Evolutionary conservation across 2,329 filamentous ascomycete genomes (phyloP), one percentile per base, ranked within the genome.

Genomic region (Waltergamsia citrina): DNA sequence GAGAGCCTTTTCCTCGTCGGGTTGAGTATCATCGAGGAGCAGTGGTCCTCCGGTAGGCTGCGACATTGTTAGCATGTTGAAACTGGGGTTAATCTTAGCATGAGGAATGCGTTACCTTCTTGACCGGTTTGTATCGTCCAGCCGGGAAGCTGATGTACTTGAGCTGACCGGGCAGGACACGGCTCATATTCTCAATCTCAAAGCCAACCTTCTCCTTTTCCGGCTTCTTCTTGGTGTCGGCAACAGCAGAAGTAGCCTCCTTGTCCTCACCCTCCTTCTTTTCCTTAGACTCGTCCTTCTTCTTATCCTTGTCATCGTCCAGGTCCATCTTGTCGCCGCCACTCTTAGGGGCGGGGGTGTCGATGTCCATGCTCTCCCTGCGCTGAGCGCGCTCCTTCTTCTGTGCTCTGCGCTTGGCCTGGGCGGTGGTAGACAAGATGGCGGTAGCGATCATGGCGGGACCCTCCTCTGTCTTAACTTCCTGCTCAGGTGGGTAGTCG

Each of bases 131-230:
- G 62, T 95, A 98, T 47, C 93, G 80, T 29, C 85, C 84, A 42
- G 85, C 75, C 32, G 85, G 78, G 69, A 98, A 94, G 58, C 78
- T 94, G 52, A 98, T 85, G 58, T 90, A 95, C 67, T 94, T 94
- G 51, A 96, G 74, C 64, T 98, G 92, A 30, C 78, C 76, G 2
- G 88, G 92, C 31, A 98, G 74, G 23, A 98, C 87, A 48, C 92
- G 77, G 35, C 84, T 93, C 86, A 98, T 93, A 67, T 98, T 98
- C 53, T 92, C 85, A 41, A 98, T 74, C 43, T 95, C 87, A 55
- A 92, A 95, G 46, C 92, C 92, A 38, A 94, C 74, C 74, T 94
- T 96, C 65, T 98, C 92, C 67, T 92, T 93, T 60, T 95, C 87
- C 1, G 69, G 66, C 69, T 92, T 93, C 73, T 93, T 94, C 74